Base-by-base conservation (phyloP, 805 yeast genomes). In the Candida pseudofarinosa region DNA sequence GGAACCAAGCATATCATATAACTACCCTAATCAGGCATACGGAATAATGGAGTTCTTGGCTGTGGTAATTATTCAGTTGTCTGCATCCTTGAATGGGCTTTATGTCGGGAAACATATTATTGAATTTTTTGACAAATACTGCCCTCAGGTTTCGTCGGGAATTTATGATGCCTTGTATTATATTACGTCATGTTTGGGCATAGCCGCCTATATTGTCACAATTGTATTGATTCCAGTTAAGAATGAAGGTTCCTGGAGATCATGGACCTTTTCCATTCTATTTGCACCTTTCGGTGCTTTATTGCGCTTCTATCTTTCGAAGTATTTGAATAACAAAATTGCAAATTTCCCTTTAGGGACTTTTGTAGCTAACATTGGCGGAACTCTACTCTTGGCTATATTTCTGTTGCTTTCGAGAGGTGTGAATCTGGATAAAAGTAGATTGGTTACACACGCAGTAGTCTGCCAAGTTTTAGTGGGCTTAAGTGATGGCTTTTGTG, bases 21-120 rank as follows among this genome's bases (percentile, higher is more conserved):
- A 43, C 12, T 68, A 61, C 45, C 87, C 86, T 1, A 84, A 80
- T 47, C 65, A 77, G 5, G 96, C 86, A 0, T 88, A 86, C 58
- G 95, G 95, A 0, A 77, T 85, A 2, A 81, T 87, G 82, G 86
- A 82, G 44, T 83, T 80, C 40, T 59, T 85, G 17, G 76, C 89
- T 1, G 88, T 85, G 1, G 35, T 79, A 0, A 51, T 87, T 0
- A 64, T 77, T 0, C 86, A 88, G 42, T 46, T 85, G 45, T 72
- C 79, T 7, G 66, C 84, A 10, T 84, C 93, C 0, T 58, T 80
- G 37, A 65, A 77, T 4, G 88, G 84, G 0, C 79, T 73, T 45
- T 62, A 65, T 8, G 58, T 79, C 16, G 96, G 97, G 1, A 65
- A 63, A 35, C 83, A 83, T 45, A 17, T 79, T 3, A 56, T 60